Evolutionary conservation across 1,139 yeast species (phyloP).

Genomic region (Suhomyces bribrorum): DNA sequence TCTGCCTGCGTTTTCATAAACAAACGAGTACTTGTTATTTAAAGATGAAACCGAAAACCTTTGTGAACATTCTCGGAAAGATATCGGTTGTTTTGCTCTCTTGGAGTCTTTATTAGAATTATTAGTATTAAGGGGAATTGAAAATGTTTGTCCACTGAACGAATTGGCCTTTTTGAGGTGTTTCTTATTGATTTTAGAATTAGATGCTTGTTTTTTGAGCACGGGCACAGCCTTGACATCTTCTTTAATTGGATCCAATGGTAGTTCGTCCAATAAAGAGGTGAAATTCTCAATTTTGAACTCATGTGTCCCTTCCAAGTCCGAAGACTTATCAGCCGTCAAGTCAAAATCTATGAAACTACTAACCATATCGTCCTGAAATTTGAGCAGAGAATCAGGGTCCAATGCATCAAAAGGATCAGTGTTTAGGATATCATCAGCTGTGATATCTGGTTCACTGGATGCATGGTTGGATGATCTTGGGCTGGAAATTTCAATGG

Average conservation of each 20-base stretch:
- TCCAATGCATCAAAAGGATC: conserved; percentile 24
- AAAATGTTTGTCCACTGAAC: conserved; percentile 12
- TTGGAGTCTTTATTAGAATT: conserved; percentile 7
- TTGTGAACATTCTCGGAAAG: conserved; percentile 32
- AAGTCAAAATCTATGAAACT: conserved; percentile 12
- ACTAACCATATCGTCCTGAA: conserved; percentile 6
- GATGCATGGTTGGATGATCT: conserved; percentile 12
- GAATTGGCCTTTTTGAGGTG: conserved; percentile 18
- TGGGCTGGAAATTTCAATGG: conserved; percentile 17
- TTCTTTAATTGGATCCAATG: conserved; percentile 3
- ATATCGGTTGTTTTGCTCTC: conserved; percentile 18
- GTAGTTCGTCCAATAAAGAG: background rate
- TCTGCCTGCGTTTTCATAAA: conserved; percentile 21
- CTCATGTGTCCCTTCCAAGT: background rate
- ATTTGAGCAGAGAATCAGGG: conserved; percentile 1
- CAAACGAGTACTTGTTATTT: conserved; percentile 20
- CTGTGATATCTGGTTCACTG: conserved; percentile 17
- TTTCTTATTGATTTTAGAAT: conserved; percentile 16
- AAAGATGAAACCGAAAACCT: conserved; percentile 23
- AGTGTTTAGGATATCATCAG: conserved; percentile 26
- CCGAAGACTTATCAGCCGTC: conserved; percentile 11
- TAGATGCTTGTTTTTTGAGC: conserved; percentile 10
- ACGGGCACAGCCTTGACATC: background rate
- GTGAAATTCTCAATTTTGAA: background rate
- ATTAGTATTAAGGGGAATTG: conserved; percentile 4